Base-by-base conservation (phyloP, 257 asterid genomes). In the Craterostigma plantagineum region DNA sequence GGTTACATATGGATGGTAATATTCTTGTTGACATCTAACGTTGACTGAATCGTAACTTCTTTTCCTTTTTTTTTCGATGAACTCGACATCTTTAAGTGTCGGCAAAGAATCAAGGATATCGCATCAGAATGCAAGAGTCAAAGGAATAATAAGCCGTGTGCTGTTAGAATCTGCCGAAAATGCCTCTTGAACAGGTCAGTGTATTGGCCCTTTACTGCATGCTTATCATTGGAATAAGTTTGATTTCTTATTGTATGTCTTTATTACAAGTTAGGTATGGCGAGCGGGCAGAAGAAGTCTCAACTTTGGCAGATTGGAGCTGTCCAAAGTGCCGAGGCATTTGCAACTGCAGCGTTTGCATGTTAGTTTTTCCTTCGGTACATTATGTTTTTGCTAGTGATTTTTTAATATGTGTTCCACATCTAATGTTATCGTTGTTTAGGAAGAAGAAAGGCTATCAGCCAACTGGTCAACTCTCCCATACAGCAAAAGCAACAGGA, bases 341-440 rank as follows among this genome's bases (percentile, higher is more conserved):
- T 55, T 83, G 95, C 65, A 83, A 83, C 63, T 79, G 95, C 66
- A 84, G 95, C 57, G 8, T 62, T 12, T 84, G 93, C 92, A 74
- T 73, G 95, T 76, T 54, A 64, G 71, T 55, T 16, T 23, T 6
- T 23, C 30, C 30, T 23, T 6, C 6, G 2, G 30, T 23, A 44
- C 49, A 9, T 23, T 12, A 50, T 14, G 42, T 50, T 35, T 53
- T 42, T 63, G 17, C 7, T 5, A 13, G 8, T 50, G 40, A 11
- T 48, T 9, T 39, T 59, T 15, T 38, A 9, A 9, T 49, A 38
- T 14, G 39, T 15, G 48, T 49, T 41, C 63, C 43, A 51, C 54
- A 17, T 35, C 14, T 23, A 7, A 43, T 17, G 13, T 51, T 37
- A 49, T 33, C 44, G 46, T 50, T 43, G 7, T n/a, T 52, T 41